Base-by-base conservation (phyloP, 2,329 filamentous ascomycete genomes). In the Phialophora chinensis region DNA sequence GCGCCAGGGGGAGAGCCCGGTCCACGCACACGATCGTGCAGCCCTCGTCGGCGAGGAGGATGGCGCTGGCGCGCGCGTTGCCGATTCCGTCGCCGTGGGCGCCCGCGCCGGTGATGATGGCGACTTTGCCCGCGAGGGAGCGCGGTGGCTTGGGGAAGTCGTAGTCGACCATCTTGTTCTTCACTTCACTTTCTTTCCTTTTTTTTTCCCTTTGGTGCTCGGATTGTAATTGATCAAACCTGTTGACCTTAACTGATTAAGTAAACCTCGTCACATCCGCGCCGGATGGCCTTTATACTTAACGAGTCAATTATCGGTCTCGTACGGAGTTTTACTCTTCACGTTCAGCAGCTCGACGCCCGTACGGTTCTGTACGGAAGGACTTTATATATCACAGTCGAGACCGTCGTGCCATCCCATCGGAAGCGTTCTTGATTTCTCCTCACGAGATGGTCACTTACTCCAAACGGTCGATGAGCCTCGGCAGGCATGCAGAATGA, bases 71-170 rank as follows among this genome's bases (percentile, higher is more conserved):
- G 42, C 83, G 81, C 0, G 86, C 87, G 69, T 89, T 89, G 4
- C 87, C 87, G 53, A 89, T 85, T 0, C 85, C 86, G 49, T 86
- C 82, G 33, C 81, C 84, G 27, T 79, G 76, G 61, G 83, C 84
- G 17, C 86, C 86, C 14, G 86, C 86, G n/a, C 86, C 86, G 0
- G 86, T 87, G 31, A 88, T 82, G 60, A 88, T 85, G 53, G 84
- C 83, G 17, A 73, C 70, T 52, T 68, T 69, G 53, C 54, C 62
- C 1, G 50, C 23, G 3, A 73, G 63, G 2, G 66, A 67, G n/a
- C 70, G 66, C 14, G 69, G 63, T n/a, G 71, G 71, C 50, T 71
- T 71, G 52, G 66, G 70, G 55, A 69, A 67, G 25, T 31, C 7
- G 63, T 66, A 68, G 35, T 70, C 60, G 60, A 70, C 67, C 12